phyloP scores from a whole-genome alignment of 352 stramenopile genomes.

The Globisporangium acanthophoron region DNA sequence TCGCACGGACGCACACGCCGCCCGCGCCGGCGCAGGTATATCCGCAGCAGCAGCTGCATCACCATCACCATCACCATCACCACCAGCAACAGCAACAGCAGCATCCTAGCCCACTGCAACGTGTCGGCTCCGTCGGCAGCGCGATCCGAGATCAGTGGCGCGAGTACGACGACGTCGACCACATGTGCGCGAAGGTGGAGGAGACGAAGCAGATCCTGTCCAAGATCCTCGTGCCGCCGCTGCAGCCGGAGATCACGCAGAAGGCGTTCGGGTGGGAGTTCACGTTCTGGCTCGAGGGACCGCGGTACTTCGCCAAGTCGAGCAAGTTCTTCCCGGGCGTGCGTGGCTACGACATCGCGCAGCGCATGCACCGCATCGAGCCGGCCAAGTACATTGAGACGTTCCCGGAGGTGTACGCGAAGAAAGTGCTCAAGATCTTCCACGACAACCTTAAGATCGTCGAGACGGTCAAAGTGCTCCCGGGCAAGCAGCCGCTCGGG shows the following conservation, averaged over 20 bases:
- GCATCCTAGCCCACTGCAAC: background rate
- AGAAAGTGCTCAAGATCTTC: slow-evolving; percentile 40
- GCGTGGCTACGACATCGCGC: slow-evolving; percentile 41
- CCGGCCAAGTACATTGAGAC: slow-evolving; percentile 51
- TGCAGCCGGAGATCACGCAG: slow-evolving; percentile 29
- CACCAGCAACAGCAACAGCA: background rate
- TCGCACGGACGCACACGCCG: slow-evolving; percentile 1
- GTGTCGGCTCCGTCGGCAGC: background rate
- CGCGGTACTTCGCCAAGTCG: slow-evolving; percentile 48
- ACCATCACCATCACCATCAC: background rate
- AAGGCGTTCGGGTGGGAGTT: slow-evolving; percentile 62
- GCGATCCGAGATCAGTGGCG: slow-evolving; percentile 19
- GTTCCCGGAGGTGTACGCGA: slow-evolving; percentile 51
- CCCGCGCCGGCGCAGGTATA: background rate
- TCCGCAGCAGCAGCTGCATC: background rate
- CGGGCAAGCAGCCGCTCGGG: slow-evolving; percentile 38
- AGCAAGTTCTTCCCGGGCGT: slow-evolving; percentile 60
- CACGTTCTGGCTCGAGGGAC: slow-evolving; percentile 47
- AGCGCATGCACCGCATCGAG: slow-evolving; percentile 51
- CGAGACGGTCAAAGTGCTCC: slow-evolving; percentile 45
- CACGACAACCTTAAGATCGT: slow-evolving; percentile 50
- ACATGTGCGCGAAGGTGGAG: slow-evolving; percentile 23
- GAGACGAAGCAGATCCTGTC: slow-evolving; percentile 40
- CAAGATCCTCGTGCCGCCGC: slow-evolving; percentile 31
- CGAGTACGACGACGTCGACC: slow-evolving; percentile 18